These are phyloP conservation scores for Geotrichum reessii DNA, from an alignment of 1,139 yeast species.

Conservation along the genomic window DNA sequence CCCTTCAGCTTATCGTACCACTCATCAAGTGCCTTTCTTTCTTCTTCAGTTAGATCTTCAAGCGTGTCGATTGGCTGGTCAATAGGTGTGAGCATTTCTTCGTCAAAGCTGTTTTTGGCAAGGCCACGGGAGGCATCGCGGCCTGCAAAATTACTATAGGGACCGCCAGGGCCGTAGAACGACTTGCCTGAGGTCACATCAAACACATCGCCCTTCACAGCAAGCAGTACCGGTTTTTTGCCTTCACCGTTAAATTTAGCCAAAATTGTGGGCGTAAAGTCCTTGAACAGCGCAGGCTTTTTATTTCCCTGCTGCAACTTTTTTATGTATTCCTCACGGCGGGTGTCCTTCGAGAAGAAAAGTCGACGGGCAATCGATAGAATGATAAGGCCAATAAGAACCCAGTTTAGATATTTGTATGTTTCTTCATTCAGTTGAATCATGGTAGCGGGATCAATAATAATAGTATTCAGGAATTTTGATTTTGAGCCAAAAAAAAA, in stretches of 20 bases:
- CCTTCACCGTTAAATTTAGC: constrained; percentile 59
- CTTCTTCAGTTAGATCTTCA: constrained; percentile 55
- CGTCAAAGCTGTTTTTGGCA: constrained; percentile 84
- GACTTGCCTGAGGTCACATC: constrained; percentile 78
- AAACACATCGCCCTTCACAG: constrained; percentile 76
- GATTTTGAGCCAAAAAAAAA: neutral
- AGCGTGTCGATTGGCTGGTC: constrained; percentile 64
- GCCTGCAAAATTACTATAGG: constrained; percentile 93
- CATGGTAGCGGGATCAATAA: neutral
- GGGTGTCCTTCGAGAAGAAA: constrained; percentile 11
- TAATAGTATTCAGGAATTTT: neutral
- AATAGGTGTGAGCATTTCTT: constrained; percentile 35
- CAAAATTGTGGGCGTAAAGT: constrained; percentile 60
- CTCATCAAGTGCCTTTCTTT: constrained; percentile 61
- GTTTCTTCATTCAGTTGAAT: constrained; percentile 7
- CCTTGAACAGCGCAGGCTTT: constrained; percentile 58
- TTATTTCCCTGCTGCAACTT: constrained; percentile 29
- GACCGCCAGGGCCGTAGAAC: constrained; percentile 96
- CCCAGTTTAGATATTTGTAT: constrained; percentile 14
- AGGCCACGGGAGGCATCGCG: constrained; percentile 94
- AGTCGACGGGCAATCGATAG: constrained; percentile 19
- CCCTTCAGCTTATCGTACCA: constrained; percentile 80
- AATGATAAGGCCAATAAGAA: constrained; percentile 15
- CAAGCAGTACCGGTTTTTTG: constrained; percentile 69
- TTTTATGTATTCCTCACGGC: neutral